A percentile compares a stretch with the other conserved stretches of the same genome.
These are phyloP conservation scores for Coemansia sp. DNA, from an alignment of 192 early-diverging fungal species.

Conservation along the genomic window DNA sequence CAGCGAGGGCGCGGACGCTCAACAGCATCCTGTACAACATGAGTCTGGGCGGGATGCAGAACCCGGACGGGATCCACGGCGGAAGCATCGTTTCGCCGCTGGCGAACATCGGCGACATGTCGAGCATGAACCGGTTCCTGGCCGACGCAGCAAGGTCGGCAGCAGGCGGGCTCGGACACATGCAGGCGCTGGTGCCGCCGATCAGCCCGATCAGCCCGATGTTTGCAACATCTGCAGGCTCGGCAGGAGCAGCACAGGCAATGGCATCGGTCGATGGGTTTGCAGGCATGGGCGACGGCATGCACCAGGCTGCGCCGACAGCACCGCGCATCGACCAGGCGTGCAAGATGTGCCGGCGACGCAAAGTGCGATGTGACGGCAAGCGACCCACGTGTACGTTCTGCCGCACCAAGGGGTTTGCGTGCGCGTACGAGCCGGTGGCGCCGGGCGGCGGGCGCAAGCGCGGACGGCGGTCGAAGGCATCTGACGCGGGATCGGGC, in stretches of 20 bases:
- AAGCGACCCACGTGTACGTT: constrained; percentile 42
- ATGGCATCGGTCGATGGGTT: constrained; percentile 1
- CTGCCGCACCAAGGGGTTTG: constrained; percentile 35
- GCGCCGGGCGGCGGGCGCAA: constrained; percentile 23
- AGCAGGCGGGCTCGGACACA: constrained; percentile 6
- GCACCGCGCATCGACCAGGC: constrained; percentile 46
- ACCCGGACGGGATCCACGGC: constrained; percentile 33
- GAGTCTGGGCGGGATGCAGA: constrained; percentile 43
- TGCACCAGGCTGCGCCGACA: not conserved
- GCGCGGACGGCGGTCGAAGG: constrained; percentile 28
- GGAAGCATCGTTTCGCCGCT: constrained; percentile 18
- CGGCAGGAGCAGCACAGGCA: not conserved
- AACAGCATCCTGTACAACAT: constrained; percentile 38
- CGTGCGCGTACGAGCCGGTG: constrained; percentile 48
- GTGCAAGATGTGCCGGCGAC: constrained; percentile 54
- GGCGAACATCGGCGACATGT: not conserved
- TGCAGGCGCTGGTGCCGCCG: constrained; percentile 5
- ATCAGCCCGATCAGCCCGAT: constrained; percentile 7
- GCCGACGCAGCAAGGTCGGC: constrained; percentile 6
- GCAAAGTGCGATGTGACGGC: constrained; percentile 55
- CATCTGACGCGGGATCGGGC: constrained; percentile 14
- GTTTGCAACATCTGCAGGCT: not conserved
- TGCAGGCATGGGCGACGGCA: not conserved
- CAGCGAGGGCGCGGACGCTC: constrained; percentile 20
- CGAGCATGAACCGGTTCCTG: constrained; percentile 20